These are phyloP conservation scores for Aspergillus sergii DNA, from an alignment of 2,329 filamentous ascomycete genomes.

Conservation along the genomic window DNA sequence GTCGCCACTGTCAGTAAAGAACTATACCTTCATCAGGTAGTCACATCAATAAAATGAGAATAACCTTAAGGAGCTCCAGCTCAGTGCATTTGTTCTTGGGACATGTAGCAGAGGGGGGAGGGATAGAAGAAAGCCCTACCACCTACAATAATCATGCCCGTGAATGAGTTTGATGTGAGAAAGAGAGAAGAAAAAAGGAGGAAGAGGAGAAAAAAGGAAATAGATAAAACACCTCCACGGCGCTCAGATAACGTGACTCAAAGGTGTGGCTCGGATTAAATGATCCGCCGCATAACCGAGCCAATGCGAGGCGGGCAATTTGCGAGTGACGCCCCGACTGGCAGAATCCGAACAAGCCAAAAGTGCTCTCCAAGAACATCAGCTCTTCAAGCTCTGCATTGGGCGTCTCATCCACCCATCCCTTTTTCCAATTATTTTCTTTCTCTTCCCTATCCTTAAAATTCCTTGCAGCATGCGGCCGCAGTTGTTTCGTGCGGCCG, in stretches of 20 bases:
- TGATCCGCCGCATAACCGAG: constrained; percentile 34
- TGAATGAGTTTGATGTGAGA: constrained; percentile 56
- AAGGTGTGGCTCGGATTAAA: constrained; percentile 29
- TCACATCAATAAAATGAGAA: constrained; percentile 15
- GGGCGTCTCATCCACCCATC: constrained; percentile 20
- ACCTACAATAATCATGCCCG: constrained; percentile 69
- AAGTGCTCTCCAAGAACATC: constrained; percentile 29
- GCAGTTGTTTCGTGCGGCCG: constrained; percentile 64
- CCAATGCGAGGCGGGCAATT: constrained; percentile 45
- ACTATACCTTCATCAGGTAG: constrained; percentile 59
- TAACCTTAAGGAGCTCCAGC: constrained; percentile 65
- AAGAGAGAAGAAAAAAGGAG: constrained; percentile 26
- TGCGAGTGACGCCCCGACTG: constrained; percentile 35
- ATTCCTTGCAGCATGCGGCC: constrained; percentile 59
- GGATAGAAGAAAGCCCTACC: constrained; percentile 49
- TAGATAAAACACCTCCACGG: background rate
- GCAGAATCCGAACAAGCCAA: constrained; percentile 35
- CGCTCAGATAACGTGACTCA: constrained; percentile 24
- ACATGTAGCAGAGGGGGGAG: constrained; percentile 64
- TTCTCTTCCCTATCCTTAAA: constrained; percentile 19
- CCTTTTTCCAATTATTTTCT: constrained; percentile 17
- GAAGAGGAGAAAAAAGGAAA: background rate
- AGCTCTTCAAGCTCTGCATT: constrained; percentile 26
- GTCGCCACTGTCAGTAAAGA: constrained; percentile 70
- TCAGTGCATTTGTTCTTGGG: constrained; percentile 65